Conservation (phyloP, 345 rosid genomes). For the Luvunga scandens region DNA sequence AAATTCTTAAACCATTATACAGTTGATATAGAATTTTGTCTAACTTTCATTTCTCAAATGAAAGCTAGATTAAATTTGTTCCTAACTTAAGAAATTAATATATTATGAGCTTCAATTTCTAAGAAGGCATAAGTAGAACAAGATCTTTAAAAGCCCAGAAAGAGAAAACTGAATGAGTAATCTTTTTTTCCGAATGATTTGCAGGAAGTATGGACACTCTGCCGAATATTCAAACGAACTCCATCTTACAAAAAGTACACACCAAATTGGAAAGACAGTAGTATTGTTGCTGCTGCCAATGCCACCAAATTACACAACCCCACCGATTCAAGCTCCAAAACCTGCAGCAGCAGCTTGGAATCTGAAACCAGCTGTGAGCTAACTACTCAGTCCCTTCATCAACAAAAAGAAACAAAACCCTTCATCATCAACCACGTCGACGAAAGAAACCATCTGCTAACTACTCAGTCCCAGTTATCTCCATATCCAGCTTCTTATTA, state of each 20-base stretch:
- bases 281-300: background rate
- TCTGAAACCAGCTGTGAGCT: conserved; percentile 42
- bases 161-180: background rate
- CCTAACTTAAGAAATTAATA: background rate
- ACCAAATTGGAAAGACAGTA: conserved; percentile 21
- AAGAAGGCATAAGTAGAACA: no score
- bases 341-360: conserved; percentile 59
- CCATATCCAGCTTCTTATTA: conserved; percentile 23
- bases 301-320: conserved; percentile 20
- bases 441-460: conserved; percentile 21
- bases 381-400: conserved; percentile 10
- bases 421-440: conserved; percentile 11
- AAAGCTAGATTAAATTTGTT: background rate
- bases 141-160: no score
- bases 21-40: background rate
- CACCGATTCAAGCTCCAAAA: conserved; percentile 42
- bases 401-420: conserved; percentile 21
- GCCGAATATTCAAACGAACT: conserved; percentile 68
- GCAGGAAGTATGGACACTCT: conserved; percentile 88
- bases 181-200: background rate
- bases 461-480: conserved; percentile 16
- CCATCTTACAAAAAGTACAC: conserved; percentile 42
- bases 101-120: no score
- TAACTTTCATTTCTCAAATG: background rate
- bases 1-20: no score